Conservation (phyloP, 1,284 basidiomycete genomes). For the Cutaneotrichosporon sp. region DNA sequence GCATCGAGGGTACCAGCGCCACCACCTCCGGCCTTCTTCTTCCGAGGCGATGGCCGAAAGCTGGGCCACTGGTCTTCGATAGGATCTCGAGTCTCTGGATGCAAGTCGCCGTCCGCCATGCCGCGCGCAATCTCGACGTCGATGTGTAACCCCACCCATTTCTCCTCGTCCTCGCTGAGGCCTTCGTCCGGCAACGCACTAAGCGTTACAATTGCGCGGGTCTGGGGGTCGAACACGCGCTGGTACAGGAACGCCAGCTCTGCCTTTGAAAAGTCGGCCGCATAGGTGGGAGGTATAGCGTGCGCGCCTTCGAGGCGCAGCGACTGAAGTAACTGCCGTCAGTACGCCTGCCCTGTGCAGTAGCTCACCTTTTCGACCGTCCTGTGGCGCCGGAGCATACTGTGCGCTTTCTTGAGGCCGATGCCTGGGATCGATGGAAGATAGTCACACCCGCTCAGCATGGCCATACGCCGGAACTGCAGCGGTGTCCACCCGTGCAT, state of each 20-base stretch:
- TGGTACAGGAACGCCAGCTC: constrained; percentile 94
- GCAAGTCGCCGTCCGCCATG: constrained; percentile 68
- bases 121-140: constrained; percentile 48
- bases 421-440: constrained; percentile 92
- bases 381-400: constrained; percentile 74
- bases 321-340: constrained; percentile 56
- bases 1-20: constrained; percentile 33
- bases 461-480: constrained; percentile 92
- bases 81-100: constrained; percentile 66
- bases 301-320: constrained; percentile 81
- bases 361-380: constrained; percentile 69
- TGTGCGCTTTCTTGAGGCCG: constrained; percentile 92
- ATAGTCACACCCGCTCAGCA: constrained; percentile 96
- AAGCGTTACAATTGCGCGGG: constrained; percentile 63
- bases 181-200: constrained; percentile 54
- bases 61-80: constrained; percentile 75
- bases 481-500: constrained; percentile 81
- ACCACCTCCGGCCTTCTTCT: neutral
- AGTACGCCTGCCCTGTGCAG: neutral
- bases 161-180: constrained; percentile 60
- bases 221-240: constrained; percentile 76
- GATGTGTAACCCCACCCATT: constrained; percentile 65
- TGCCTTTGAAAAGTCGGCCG: constrained; percentile 63
- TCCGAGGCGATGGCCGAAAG: constrained; percentile 41
- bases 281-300: constrained; percentile 69